Percentiles rank a stretch among this genome's conserved stretches.
These are phyloP conservation scores for Funneliformis mosseae DNA, from an alignment of 192 early-diverging fungal species.

Conservation along the genomic window DNA sequence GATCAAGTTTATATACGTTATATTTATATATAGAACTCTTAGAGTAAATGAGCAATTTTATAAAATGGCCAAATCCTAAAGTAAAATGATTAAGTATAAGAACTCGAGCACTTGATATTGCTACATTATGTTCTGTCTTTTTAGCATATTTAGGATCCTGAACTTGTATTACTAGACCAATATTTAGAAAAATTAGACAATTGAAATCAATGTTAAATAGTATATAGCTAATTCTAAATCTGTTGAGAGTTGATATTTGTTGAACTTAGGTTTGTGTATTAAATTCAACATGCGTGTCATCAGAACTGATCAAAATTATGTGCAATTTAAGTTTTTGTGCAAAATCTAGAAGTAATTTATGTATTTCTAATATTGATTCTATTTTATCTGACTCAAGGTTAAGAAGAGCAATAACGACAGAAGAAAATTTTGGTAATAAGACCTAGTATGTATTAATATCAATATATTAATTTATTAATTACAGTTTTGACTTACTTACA, in stretches of 20 bases:
- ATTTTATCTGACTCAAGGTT: neutral
- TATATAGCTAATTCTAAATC: neutral
- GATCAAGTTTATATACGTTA: neutral
- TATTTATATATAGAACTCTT: neutral
- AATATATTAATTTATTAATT: conserved; percentile 5
- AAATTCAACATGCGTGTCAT: no score
- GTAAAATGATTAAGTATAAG: neutral
- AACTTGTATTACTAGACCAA: no score
- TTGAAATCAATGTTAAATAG: neutral
- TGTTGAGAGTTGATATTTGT: neutral
- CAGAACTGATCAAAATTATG: no score
- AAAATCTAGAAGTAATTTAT: neutral
- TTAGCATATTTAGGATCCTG: no score
- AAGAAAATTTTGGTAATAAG: neutral
- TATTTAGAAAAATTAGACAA: no score
- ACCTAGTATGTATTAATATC: neutral
- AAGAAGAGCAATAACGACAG: neutral
- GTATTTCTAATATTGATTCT: neutral
- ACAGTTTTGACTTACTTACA: no score
- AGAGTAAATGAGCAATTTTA: neutral
- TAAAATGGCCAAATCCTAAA: neutral
- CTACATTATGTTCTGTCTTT: no score
- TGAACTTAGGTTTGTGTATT: no score
- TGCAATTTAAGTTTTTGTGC: no score
- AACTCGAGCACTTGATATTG: neutral